Conservation (phyloP, 768 basidiomycete genomes). For the Pleurotus pulmonarius region DNA sequence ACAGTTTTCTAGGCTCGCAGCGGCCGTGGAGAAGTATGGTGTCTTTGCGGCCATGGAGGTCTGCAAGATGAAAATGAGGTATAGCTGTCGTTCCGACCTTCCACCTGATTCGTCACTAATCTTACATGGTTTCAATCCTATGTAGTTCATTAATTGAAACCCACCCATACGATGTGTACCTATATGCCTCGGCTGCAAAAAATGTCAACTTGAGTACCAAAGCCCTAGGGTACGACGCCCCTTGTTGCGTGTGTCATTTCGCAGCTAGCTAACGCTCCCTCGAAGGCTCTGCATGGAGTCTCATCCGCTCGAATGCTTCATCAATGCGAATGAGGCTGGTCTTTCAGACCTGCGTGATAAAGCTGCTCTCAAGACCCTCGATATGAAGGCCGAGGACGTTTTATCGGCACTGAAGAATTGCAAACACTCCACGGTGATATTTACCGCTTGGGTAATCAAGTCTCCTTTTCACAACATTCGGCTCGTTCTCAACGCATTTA, state of each 20-base stretch:
- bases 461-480: too few relatives aligned
- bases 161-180: not conserved
- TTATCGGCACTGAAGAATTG: not conserved
- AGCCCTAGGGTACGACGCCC: not conserved
- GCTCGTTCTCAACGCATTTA: too few relatives aligned
- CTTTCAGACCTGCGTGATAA: not conserved
- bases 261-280: not conserved
- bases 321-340: not conserved
- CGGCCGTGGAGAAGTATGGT: not conserved
- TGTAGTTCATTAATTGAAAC: not conserved
- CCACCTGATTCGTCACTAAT: not conserved
- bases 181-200: not conserved
- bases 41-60: not conserved
- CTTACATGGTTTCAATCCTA: not conserved
- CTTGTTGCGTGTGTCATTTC: not conserved
- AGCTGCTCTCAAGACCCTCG: not conserved
- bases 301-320: slow-evolving; percentile 1
- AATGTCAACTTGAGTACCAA: not conserved
- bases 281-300: not conserved
- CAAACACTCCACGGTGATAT: not conserved
- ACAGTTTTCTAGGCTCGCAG: not conserved
- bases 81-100: not conserved
- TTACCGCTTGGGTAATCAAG: not conserved
- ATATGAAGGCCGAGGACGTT: not conserved
- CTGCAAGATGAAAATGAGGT: not conserved